Percentiles rank a stretch among this genome's conserved stretches.
Conservation (phyloP, 192 early-diverging fungal genomes). For the Coemansia sp. region DNA sequence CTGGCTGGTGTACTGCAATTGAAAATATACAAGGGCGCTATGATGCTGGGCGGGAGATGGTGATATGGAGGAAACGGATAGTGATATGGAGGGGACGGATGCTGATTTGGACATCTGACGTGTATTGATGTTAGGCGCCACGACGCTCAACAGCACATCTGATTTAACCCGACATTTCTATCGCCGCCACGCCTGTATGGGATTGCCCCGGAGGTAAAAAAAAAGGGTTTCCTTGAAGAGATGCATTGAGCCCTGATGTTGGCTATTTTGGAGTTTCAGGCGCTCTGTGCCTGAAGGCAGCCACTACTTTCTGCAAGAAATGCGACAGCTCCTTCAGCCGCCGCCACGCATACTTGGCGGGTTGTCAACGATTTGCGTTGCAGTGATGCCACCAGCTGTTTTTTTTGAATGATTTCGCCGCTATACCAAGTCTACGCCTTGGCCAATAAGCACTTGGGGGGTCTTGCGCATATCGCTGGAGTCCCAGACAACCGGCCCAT, state of each 20-base stretch:
- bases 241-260: neutral
- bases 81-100: neutral
- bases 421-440: neutral
- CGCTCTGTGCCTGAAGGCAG: neutral
- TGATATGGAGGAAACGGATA: neutral
- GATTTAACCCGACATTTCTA: neutral
- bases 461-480: neutral
- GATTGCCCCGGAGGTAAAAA: conserved; percentile 2
- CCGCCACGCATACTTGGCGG: neutral
- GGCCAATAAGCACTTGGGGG: neutral
- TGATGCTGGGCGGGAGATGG: neutral
- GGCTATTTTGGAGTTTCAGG: neutral
- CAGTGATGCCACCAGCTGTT: neutral
- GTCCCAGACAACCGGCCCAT: neutral
- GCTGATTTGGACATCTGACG: neutral
- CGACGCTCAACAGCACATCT: neutral
- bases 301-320: neutral
- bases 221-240: neutral
- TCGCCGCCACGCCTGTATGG: conserved; percentile 15
- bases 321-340: neutral
- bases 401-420: neutral
- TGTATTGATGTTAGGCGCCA: neutral
- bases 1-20: neutral
- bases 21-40: too few relatives aligned
- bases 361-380: neutral